These are phyloP conservation scores for Globisporangium yorkense DNA, from an alignment of 352 stramenopile species.

Conservation along the genomic window DNA sequence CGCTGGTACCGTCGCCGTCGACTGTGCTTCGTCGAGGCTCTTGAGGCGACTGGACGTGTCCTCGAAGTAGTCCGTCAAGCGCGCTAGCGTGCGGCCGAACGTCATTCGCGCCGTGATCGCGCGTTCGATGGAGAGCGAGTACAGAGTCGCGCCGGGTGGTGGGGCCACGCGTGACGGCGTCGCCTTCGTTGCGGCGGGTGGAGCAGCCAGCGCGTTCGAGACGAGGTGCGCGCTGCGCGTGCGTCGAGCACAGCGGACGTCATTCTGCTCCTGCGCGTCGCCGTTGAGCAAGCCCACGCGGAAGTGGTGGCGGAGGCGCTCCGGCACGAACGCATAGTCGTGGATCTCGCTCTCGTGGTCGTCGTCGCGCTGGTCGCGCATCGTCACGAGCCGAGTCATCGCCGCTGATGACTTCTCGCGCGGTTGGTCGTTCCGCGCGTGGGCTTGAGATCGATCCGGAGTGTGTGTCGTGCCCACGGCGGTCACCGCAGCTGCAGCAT, in stretches of 20 bases:
- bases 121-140: constrained; percentile 45
- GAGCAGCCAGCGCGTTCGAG: constrained; percentile 13
- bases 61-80: constrained; percentile 36
- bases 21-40: constrained; percentile 17
- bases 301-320: constrained; percentile 49
- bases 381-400: no score
- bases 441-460: no score
- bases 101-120: constrained; percentile 51
- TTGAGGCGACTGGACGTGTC: constrained; percentile 24
- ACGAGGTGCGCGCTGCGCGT: constrained; percentile 52
- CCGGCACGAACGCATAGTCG: constrained; percentile 35
- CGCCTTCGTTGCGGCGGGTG: neutral
- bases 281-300: constrained; percentile 13
- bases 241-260: constrained; percentile 31
- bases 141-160: constrained; percentile 21
- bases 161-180: neutral
- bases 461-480: no score
- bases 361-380: neutral
- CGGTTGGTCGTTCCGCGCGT: no score
- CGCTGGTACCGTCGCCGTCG: neutral
- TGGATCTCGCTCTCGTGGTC: neutral
- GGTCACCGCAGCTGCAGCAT: no score
- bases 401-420: no score
- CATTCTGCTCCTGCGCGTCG: constrained; percentile 12
- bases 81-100: constrained; percentile 28